Percentiles rank a stretch among this genome's conserved stretches.
These are phyloP conservation scores for Irpex sp. DNA, from an alignment of 1,284 basidiomycete genomes.

Conservation along the genomic window DNA sequence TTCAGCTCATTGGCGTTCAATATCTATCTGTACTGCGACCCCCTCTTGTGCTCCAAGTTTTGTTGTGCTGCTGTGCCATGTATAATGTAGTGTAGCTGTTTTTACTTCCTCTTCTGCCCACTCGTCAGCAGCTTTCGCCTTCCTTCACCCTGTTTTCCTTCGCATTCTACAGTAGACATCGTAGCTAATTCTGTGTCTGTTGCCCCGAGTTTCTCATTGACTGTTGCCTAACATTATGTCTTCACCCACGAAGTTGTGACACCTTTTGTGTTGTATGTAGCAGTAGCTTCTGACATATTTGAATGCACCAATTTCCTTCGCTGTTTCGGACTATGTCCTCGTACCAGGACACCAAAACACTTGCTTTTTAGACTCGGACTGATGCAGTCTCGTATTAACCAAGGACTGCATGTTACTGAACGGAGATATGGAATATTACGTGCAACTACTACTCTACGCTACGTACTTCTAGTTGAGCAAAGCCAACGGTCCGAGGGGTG, in stretches of 20 bases:
- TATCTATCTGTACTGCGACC: no score
- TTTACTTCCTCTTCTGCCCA: background rate
- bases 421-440: background rate
- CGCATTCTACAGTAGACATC: background rate
- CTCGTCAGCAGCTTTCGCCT: background rate
- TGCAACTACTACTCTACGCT: background rate
- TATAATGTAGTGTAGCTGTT: slow-evolving; percentile 1
- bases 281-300: background rate
- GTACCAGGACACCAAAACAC: no score
- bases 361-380: no score
- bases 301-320: background rate
- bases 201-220: background rate
- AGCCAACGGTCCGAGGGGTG: background rate
- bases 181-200: background rate
- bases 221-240: background rate
- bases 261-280: background rate
- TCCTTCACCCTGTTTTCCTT: background rate
- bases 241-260: background rate
- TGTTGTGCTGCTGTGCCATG: slow-evolving; percentile 2
- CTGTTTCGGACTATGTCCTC: background rate
- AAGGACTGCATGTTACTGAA: background rate
- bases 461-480: background rate
- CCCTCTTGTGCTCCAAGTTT: background rate
- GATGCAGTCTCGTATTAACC: no score
- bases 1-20: no score